Base-by-base conservation (phyloP, 805 yeast species). In the Tanozyma kutaoensis region DNA sequence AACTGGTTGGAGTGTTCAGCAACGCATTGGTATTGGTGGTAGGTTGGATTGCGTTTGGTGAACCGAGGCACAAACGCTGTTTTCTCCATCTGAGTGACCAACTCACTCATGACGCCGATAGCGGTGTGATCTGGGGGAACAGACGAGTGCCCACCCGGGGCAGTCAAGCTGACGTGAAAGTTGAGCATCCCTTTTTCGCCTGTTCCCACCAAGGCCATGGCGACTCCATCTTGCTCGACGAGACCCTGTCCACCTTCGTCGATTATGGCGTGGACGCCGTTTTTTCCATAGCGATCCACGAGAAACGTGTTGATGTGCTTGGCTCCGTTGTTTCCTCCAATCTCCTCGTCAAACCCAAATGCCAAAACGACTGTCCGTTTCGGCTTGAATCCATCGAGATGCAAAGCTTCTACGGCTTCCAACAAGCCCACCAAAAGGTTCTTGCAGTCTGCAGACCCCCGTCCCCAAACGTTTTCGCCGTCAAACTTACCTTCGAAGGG, bases 341-440 rank as follows among this genome's bases (percentile, higher is more conserved):
- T 63, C 45, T 82, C 94, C 53, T 81, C 94, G 43, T 82, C 93
- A 38, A 69, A 77, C 1, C 93, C 93, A 42, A 75, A 70, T 0
- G 80, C 72, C 2, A 76, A 44, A 8, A 81, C 34, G 10, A 79
- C 45, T 1, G 81, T 63, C 48, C 93, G 68, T 27, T 60, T 47
- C n/a, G 85, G 81, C 12, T 38, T 27, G 36, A 66, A 65, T 17
- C 34, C 25, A 2, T 35, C 42, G 25, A 49, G 56, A 25, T 55
- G 41, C 11, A 56, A 37, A 8, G 51, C 35, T 26, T 56, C 62
- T 10, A 52, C 32, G 1, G 56, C 34, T 45, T 79, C 86, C 43
- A 80, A 45, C 25, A 76, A 63, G 2, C 73, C 77, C 33, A 76
- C 57, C 26, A 84, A 55, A 19, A 73, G 52, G 44, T 74, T 74